Evolutionary conservation across 768 basidiomycete species (phyloP).

Genomic region (Tylopilus sp.): DNA sequence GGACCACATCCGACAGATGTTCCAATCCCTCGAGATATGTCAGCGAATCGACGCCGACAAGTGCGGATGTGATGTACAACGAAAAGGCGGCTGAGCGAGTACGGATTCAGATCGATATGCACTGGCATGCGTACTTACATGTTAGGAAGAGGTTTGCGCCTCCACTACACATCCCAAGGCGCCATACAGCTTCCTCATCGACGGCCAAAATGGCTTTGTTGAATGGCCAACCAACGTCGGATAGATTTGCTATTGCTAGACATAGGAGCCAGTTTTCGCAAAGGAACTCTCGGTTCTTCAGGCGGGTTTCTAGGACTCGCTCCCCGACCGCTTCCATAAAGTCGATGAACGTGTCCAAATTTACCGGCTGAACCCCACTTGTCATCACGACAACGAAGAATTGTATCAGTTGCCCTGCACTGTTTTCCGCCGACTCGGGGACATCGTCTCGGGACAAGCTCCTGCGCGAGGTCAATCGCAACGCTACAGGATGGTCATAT

Average conservation of each 20-base stretch:
- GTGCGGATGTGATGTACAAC: conserved; percentile 36
- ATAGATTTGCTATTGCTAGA: conserved; percentile 26
- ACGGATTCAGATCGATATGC: conserved; percentile 1
- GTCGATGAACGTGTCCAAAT: conserved; percentile 1
- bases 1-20: conserved; percentile 46
- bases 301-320: conserved; percentile 11
- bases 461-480: conserved; percentile 9
- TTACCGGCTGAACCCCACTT: conserved; percentile 12
- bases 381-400: conserved; percentile 22
- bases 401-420: conserved; percentile 22
- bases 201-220: conserved; percentile 4
- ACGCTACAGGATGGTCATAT: background rate
- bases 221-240: conserved; percentile 7
- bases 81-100: conserved; percentile 44
- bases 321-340: conserved; percentile 16
- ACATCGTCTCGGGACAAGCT: conserved; percentile 6
- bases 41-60: conserved; percentile 33
- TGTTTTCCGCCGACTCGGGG: conserved; percentile 1
- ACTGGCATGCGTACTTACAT: conserved; percentile 34
- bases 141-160: conserved; percentile 36
- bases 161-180: conserved; percentile 27
- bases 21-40: conserved; percentile 42
- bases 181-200: conserved; percentile 39
- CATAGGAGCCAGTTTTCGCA: conserved; percentile 36
- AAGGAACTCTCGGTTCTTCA: conserved; percentile 18